Conservation (phyloP, 169 alveolate genomes). For the Plasmodium blacklocki region DNA sequence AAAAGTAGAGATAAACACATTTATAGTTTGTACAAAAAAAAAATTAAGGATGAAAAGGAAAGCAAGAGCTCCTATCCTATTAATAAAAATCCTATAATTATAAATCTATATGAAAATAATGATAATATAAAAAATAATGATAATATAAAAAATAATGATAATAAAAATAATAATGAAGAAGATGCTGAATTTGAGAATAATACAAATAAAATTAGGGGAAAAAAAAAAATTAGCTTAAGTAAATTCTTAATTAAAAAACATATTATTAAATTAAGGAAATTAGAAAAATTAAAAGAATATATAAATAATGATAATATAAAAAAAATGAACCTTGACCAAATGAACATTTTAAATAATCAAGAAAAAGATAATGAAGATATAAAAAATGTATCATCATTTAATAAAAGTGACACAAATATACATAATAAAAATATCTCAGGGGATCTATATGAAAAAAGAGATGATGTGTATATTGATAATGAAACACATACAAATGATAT, state of each 20-base stretch:
- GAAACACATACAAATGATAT: not conserved
- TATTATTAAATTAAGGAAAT: slow-evolving; percentile 29
- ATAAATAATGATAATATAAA: slow-evolving; percentile 2
- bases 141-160: not conserved
- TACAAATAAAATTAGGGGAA: not conserved
- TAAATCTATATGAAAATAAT: not conserved
- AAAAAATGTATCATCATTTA: not conserved
- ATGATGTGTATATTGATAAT: not conserved
- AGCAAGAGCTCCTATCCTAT: too few relatives aligned
- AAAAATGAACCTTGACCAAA: not conserved
- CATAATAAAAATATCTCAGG: not conserved
- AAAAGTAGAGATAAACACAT: slow-evolving; percentile 55
- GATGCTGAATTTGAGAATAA: not conserved
- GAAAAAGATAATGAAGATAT: not conserved
- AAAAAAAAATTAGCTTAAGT: slow-evolving; percentile 44
- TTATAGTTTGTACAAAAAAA: slow-evolving; percentile 46
- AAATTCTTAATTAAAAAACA: slow-evolving; percentile 62
- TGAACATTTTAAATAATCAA: not conserved
- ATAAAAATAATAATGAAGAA: slow-evolving; percentile 3
- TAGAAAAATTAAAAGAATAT: slow-evolving; percentile 16
- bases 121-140: not conserved
- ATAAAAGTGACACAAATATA: not conserved
- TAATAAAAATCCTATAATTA: not conserved
- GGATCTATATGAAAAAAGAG: slow-evolving; percentile 4
- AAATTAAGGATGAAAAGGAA: not conserved